phyloP scores from a whole-genome alignment of 768 basidiomycete genomes.

The Suillus fuscotomentosus region DNA sequence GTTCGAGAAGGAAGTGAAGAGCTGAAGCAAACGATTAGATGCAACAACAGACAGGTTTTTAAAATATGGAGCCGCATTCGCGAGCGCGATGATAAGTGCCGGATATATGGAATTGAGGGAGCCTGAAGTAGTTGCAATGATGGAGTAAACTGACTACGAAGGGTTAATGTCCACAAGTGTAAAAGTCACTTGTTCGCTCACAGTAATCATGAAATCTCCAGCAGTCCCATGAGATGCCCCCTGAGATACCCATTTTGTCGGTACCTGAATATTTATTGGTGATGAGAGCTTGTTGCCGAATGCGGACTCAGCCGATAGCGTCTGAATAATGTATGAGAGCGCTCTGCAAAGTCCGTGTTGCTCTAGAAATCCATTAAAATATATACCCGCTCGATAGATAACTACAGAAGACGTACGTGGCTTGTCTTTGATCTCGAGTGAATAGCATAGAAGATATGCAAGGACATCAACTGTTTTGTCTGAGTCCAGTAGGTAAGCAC shows the following conservation, averaged over 20 bases:
- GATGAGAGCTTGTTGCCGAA: constrained; percentile 73
- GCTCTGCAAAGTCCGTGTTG: constrained; percentile 90
- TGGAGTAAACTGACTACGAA: constrained; percentile 78
- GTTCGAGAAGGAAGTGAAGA: constrained; percentile 89
- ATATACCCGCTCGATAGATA: constrained; percentile 5
- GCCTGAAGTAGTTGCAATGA: constrained; percentile 87
- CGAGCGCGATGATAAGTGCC: constrained; percentile 85
- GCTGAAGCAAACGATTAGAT: constrained; percentile 80
- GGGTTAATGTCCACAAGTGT: constrained; percentile 9
- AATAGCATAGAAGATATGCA: constrained; percentile 76
- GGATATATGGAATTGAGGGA: constrained; percentile 83
- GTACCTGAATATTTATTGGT: constrained; percentile 63
- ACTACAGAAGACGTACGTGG: constrained; percentile 56
- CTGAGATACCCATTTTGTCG: constrained; percentile 71
- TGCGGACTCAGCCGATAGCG: constrained; percentile 78
- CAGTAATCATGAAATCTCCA: constrained; percentile 87
- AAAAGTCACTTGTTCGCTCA: constrained; percentile 34
- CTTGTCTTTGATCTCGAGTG: constrained; percentile 90
- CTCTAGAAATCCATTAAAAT: constrained; percentile 45
- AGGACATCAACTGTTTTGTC: constrained; percentile 77
- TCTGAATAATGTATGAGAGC: constrained; percentile 89
- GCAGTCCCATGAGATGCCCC: constrained; percentile 69
- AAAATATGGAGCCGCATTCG: constrained; percentile 87
- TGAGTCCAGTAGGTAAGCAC: constrained; percentile 74
- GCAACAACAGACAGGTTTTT: constrained; percentile 78